These are phyloP conservation scores for Musa acuminata DNA, from an alignment of 176 grass and related monocot genomes.

Conservation along the genomic window DNA sequence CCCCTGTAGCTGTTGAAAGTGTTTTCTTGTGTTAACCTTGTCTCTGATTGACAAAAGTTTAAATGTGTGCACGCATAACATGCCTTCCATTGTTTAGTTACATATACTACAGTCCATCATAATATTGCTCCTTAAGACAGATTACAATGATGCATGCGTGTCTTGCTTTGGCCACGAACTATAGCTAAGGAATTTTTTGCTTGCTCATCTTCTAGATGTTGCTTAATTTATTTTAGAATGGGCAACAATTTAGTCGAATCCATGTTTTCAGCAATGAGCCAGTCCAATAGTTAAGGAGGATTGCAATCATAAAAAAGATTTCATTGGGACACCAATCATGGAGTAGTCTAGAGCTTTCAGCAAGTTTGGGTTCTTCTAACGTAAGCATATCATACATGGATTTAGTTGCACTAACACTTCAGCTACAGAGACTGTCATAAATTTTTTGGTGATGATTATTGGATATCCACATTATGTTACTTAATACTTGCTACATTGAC, in stretches of 20 bases:
- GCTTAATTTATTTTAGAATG: neutral
- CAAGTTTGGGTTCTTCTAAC: neutral
- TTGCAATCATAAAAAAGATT: too few species aligned
- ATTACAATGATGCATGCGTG: neutral
- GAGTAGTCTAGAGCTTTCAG: too few species aligned
- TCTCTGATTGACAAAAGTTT: neutral
- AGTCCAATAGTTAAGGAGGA: too few species aligned
- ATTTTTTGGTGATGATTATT: too few species aligned
- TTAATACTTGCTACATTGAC: neutral
- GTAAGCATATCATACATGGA: neutral
- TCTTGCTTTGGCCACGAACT: neutral
- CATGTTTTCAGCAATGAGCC: too few species aligned
- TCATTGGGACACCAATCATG: too few species aligned
- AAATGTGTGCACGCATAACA: neutral
- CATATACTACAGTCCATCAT: too few species aligned
- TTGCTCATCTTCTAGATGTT: neutral
- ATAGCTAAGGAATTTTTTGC: neutral
- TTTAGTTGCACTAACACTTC: neutral
- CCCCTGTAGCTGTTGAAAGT: neutral
- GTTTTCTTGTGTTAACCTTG: neutral
- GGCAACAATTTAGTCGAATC: neutral
- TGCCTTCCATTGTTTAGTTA: neutral
- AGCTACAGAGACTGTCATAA: neutral
- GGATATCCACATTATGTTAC: too few species aligned
- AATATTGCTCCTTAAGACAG: neutral